Evolutionary conservation across 768 basidiomycete species (phyloP).

Genomic region (Coprinellus aureogranulatus): DNA sequence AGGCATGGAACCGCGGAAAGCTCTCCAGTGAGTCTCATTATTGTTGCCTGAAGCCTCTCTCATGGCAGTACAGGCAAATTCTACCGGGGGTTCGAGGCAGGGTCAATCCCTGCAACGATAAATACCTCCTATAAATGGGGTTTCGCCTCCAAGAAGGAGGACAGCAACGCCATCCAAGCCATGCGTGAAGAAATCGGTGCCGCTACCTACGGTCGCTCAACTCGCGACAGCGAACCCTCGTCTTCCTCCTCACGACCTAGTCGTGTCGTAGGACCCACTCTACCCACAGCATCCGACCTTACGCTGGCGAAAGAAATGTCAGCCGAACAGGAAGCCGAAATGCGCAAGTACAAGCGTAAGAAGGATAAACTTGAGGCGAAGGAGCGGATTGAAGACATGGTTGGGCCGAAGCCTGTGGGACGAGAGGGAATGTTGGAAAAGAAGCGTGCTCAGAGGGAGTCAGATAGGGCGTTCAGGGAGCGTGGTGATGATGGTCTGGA

Average conservation of each 20-base stretch:
- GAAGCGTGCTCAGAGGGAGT: conserved; percentile 70
- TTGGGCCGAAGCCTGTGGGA: conserved; percentile 78
- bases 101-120: conserved; percentile 53
- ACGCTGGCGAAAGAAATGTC: conserved; percentile 65
- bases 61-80: conserved; percentile 18
- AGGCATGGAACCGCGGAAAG: conserved; percentile 83
- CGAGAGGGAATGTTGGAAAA: conserved; percentile 86
- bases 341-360: conserved; percentile 61
- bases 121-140: conserved; percentile 89
- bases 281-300: conserved; percentile 69
- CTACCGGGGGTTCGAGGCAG: conserved; percentile 58
- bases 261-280: conserved; percentile 57
- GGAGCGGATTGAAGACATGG: conserved; percentile 71
- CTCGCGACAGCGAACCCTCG: conserved; percentile 1
- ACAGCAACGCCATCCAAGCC: conserved; percentile 54
- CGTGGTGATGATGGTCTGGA: conserved; percentile 78
- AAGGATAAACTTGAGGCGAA: conserved; percentile 63
- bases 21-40: conserved; percentile 50
- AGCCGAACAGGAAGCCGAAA: conserved; percentile 49
- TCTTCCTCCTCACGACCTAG: conserved; percentile 19
- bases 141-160: conserved; percentile 71
- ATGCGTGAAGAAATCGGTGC: conserved; percentile 59
- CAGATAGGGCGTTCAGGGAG: conserved; percentile 69
- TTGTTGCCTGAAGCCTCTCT: background rate
- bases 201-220: conserved; percentile 38